phyloP scores from a whole-genome alignment of 1,284 basidiomycete genomes.

The Melampsora larici-populina region DNA sequence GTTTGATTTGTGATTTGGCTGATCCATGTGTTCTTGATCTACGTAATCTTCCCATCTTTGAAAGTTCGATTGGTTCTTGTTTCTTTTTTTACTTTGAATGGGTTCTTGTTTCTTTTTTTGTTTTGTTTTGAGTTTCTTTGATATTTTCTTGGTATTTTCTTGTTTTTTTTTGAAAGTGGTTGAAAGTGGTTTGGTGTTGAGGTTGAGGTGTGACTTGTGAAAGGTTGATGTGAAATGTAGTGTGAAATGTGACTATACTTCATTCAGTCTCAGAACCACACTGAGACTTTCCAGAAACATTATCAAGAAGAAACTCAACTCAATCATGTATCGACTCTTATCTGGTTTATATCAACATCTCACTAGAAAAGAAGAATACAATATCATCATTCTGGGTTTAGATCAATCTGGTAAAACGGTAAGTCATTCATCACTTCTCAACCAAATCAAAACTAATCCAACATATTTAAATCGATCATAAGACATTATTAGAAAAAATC shows the following conservation, averaged over 20 bases:
- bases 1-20: constrained; percentile 37
- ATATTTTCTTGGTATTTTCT: too few species aligned
- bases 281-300: too few species aligned
- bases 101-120: too few species aligned
- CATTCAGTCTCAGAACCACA: too few species aligned
- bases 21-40: constrained; percentile 41
- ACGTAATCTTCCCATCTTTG: constrained; percentile 35
- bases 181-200: too few species aligned
- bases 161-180: too few species aligned
- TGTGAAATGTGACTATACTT: too few species aligned
- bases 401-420: constrained; percentile 43
- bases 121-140: too few species aligned
- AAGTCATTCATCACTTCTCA: not conserved
- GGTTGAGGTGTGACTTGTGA: too few species aligned
- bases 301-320: too few species aligned
- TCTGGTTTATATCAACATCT: constrained; percentile 41
- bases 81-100: too few species aligned
- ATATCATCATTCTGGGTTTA: constrained; percentile 35
- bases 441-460: not conserved
- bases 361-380: constrained; percentile 42
- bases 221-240: too few species aligned
- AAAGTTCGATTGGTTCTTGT: not conserved
- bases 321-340: constrained; percentile 35
- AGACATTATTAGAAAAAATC: constrained; percentile 36
- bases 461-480: not conserved